Evolutionary conservation across 2,329 filamentous ascomycete genomes (phyloP), one percentile per base, ranked within the genome.

Genomic region (Triangularia verruculosa): DNA sequence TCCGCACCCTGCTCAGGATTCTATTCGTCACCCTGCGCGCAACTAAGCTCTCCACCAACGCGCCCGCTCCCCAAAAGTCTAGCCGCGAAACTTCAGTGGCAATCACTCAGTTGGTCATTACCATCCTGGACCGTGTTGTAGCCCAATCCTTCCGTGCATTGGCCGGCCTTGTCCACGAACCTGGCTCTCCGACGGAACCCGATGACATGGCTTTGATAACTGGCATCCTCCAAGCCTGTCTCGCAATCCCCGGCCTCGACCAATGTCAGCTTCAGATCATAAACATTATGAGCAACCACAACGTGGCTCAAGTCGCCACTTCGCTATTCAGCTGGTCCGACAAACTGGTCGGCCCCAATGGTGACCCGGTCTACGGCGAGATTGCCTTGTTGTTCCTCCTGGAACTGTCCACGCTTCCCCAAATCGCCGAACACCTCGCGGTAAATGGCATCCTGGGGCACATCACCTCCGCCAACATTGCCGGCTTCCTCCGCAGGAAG

Each of bases 251-350:
- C 0, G 88, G 89, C 56, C 88, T 92, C 64, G 86, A 90, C 61
- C 84, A 90, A 68, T 86, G 87, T 57, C 87, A 90, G 66, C 82
- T 85, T 13, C 89, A 92, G 69, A 85, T 94, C 39, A 82, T 92
- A 60, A 85, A 87, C 71, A 88, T 88, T 68, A 82, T 92, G 80
- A 81, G 85, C 1, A 85, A 86, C 55, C 88, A 93, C 73, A 88
- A 90, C 67, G 89, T 89, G 0, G 83, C 92, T 54, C 90, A 94
- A 71, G 90, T 93, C 65, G 93, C 93, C 0, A 88, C 89, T 5
- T 92, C 91, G 32, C 83, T 99, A 4, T 98, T 94, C 77, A 97
- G 93, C 0, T 99, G 95, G 95, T 87, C 94, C 3, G 93, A 98
- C 75, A 87, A 89, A 68, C 83, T 98, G 24, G 85, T 89, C 0